Percentiles rank a stretch among this genome's conserved stretches.
Evolutionary conservation across 306 rosid genomes (phyloP).

Genomic region (Sicyos edulis): DNA sequence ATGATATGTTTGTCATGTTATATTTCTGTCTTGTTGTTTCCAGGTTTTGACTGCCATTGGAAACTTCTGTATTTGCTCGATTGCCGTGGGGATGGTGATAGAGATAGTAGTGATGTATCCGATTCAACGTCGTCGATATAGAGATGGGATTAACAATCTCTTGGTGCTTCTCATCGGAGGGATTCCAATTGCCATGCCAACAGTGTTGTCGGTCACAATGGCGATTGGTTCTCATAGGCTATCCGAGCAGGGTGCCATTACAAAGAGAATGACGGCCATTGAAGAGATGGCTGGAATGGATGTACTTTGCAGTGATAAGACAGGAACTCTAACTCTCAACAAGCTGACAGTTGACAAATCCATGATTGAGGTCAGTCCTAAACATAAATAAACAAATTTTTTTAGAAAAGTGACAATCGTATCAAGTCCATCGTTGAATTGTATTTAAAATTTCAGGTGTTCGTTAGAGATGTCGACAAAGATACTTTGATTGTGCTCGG

Average conservation of each 20-base stretch:
- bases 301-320: constrained; percentile 84
- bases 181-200: constrained; percentile 93
- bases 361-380: constrained; percentile 58
- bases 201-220: constrained; percentile 92
- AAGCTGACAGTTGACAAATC: constrained; percentile 75
- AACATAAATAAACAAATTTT: no score
- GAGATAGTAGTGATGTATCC: constrained; percentile 84
- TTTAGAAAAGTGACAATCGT: background rate
- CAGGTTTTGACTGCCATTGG: constrained; percentile 88
- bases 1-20: constrained; percentile 11
- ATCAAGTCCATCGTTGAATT: background rate
- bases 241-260: constrained; percentile 85
- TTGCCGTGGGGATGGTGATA: constrained; percentile 60
- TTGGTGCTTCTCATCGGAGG: constrained; percentile 93
- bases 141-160: constrained; percentile 78
- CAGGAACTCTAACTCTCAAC: constrained; percentile 84
- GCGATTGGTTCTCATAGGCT: constrained; percentile 88
- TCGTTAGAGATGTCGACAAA: constrained; percentile 51
- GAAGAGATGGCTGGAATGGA: constrained; percentile 98
- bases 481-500: constrained; percentile 54
- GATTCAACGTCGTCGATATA: constrained; percentile 58
- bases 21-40: background rate
- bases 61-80: constrained; percentile 91
- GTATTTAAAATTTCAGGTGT: constrained; percentile 37
- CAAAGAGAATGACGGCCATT: constrained; percentile 96